phyloP scores from a whole-genome alignment of 2,329 filamentous ascomycete species.

The Aureobasidium sp. region DNA sequence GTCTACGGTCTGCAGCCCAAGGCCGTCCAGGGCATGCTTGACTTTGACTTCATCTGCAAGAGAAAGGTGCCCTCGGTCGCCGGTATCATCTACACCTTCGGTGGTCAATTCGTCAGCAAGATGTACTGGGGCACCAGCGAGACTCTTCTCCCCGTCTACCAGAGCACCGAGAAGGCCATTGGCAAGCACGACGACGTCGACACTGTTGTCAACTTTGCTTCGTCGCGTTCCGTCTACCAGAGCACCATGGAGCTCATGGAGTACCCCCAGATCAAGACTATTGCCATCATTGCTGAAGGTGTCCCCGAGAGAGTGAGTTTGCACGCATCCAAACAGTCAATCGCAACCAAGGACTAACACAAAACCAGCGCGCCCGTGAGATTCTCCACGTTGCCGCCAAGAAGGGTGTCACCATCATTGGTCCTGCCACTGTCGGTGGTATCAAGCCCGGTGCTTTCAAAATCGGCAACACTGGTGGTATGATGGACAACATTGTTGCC shows the following conservation, averaged over 20 bases:
- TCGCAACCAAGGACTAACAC: constrained; percentile 3
- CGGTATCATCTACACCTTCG: constrained; percentile 99
- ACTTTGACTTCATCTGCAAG: constrained; percentile 99
- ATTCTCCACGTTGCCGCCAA: constrained; percentile 94
- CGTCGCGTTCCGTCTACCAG: constrained; percentile 95
- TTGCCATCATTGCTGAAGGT: constrained; percentile 99
- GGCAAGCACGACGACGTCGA: constrained; percentile 96
- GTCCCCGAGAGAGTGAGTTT: constrained; percentile 85
- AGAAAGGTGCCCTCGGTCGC: constrained; percentile 91
- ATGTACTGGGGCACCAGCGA: constrained; percentile 99
- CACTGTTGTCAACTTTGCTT: constrained; percentile 98
- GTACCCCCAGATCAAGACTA: constrained; percentile 92
- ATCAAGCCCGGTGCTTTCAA: constrained; percentile 99
- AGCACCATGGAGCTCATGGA: constrained; percentile 99
- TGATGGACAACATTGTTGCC: constrained; percentile 99
- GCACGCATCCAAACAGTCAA: not conserved
- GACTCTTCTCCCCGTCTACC: constrained; percentile 96
- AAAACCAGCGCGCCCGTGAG: constrained; percentile 80
- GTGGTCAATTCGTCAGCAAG: constrained; percentile 99
- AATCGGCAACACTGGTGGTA: constrained; percentile 99
- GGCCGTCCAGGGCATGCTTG: constrained; percentile 60
- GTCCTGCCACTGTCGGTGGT: constrained; percentile 94
- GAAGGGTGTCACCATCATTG: constrained; percentile 99
- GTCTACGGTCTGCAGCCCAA: constrained; percentile 98
- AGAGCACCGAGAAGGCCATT: constrained; percentile 85